Base-by-base conservation (phyloP, 805 yeast species). In the Yamadazyma sp. region DNA sequence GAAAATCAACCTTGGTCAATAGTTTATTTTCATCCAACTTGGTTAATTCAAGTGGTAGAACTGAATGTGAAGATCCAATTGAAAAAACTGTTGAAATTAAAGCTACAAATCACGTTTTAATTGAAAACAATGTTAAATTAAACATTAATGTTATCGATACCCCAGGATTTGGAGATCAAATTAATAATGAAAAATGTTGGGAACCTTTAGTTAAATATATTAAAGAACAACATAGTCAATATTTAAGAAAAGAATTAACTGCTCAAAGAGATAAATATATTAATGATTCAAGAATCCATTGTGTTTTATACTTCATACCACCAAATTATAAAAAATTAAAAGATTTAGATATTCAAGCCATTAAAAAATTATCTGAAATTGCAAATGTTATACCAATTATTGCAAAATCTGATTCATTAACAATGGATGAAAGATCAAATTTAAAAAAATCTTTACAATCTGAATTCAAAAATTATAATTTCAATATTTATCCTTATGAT, bases 141-240 rank as follows among this genome's bases (percentile, higher is more conserved):
- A 82, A 82, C 52, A 68, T 93, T 45, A 89, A 87, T 51, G 80
- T 93, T 37, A 86, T 93, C 55, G 98, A 93, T 58, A 93, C 98
- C 3, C 98, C 98, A 14, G 98, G 98, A 11, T 93, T 87, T 69
- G 98, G 96, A 25, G 98, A 93, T 70, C 96, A 86, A 65, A 84
- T 93, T 48, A 86, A 88, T 67, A 89, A 89, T 62, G 94, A 86
- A 52, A 85, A 83, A 62, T 88, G 95, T 63, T 91, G 97, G 96
- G 98, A 89, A 51, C 96, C 96, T 35, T 80, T 89, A 44, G 82
- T 89, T 46, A 87, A 86, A 63, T 89, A 88, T 65, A 86, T 89
- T 58, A 89, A 89, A 65, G 97, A 89, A 62, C 97, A 89, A 65
- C 95, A 89, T 60, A 83, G 94, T 27, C 81, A 81, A 52, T 89